Conservation (phyloP, 2,329 filamentous ascomycete genomes). For the Hymenoscyphus albidus region DNA sequence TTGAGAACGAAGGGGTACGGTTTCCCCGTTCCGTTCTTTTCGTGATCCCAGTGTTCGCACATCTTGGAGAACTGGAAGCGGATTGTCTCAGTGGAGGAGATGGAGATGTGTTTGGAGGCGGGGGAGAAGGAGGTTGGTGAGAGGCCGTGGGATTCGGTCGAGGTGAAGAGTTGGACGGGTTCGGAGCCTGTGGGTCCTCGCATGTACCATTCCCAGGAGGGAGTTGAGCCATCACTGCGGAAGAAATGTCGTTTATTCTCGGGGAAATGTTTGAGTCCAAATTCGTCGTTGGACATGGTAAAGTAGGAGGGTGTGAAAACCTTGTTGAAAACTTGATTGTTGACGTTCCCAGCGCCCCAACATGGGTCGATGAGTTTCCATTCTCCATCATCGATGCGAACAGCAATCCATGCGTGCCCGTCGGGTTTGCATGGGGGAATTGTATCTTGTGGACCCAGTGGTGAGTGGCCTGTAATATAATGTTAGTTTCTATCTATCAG, state of each 20-base stretch:
- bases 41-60: constrained; percentile 80
- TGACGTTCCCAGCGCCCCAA: constrained; percentile 81
- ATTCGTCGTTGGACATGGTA: constrained; percentile 66
- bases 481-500: background rate
- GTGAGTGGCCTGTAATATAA: constrained; percentile 52
- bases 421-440: constrained; percentile 59
- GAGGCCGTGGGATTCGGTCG: constrained; percentile 48
- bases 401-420: constrained; percentile 90
- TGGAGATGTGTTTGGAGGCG: constrained; percentile 52
- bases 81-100: constrained; percentile 56
- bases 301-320: constrained; percentile 63
- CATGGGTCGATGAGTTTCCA: constrained; percentile 93
- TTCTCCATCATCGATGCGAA: constrained; percentile 76
- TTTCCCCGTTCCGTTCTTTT: constrained; percentile 60
- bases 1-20: constrained; percentile 67
- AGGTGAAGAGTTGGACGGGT: constrained; percentile 45
- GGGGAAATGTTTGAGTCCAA: constrained; percentile 79
- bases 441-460: constrained; percentile 59
- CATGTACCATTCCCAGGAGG: constrained; percentile 81
- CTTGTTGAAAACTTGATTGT: constrained; percentile 56
- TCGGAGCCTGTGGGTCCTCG: constrained; percentile 53
- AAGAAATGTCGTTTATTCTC: constrained; percentile 65
- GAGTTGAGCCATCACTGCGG: constrained; percentile 63
- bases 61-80: constrained; percentile 77
- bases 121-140: constrained; percentile 60